Conservation (phyloP, 2,329 filamentous ascomycete genomes). For the Penicillium fuscoglaucum region DNA sequence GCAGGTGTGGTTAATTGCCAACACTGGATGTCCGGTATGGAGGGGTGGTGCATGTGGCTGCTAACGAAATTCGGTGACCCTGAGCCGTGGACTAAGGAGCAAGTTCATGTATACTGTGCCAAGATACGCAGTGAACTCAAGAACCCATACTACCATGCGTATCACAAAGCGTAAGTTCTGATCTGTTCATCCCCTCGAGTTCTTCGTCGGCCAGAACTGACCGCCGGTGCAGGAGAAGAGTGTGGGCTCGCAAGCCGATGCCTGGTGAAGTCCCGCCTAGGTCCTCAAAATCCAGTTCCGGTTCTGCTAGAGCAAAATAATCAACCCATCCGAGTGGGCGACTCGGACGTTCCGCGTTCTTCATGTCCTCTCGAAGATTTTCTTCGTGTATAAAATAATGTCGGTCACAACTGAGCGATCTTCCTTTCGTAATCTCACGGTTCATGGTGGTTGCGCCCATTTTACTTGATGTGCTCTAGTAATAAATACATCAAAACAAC, state of each 20-base stretch:
- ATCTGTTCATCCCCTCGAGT: too few relatives aligned
- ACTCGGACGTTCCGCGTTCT: not conserved
- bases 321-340: not conserved
- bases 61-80: conserved; percentile 27
- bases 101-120: conserved; percentile 10
- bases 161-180: too few relatives aligned
- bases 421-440: not conserved
- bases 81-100: conserved; percentile 10
- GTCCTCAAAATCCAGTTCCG: conserved; percentile 1
- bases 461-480: not conserved
- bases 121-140: too few relatives aligned
- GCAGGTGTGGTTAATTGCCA: conserved; percentile 42
- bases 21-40: conserved; percentile 32
- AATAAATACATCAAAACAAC: not conserved
- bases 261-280: not conserved
- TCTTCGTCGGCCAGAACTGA: too few relatives aligned
- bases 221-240: too few relatives aligned
- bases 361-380: not conserved
- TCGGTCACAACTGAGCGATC: not conserved
- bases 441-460: not conserved
- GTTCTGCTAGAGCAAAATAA: not conserved
- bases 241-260: too few relatives aligned
- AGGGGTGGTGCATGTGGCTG: conserved; percentile 34
- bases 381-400: conserved; percentile 1
- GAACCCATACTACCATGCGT: too few relatives aligned